phyloP scores from a whole-genome alignment of 768 basidiomycete genomes.

The Favolaschia claudopus region DNA sequence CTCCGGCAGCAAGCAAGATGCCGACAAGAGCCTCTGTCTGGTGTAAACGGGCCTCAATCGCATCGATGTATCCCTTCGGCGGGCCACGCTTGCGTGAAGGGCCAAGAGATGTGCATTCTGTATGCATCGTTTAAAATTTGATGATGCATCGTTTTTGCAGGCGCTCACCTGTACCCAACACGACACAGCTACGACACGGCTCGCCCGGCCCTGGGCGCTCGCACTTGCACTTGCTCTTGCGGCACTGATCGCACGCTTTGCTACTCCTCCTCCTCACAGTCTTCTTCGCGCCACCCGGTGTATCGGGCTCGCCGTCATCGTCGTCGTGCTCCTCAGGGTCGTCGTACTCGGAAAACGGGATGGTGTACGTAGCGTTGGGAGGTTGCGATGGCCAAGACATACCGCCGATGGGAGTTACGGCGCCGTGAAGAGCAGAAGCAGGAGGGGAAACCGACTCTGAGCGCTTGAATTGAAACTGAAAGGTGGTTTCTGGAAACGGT shows the following conservation, averaged over 20 bases:
- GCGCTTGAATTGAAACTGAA: too few species aligned
- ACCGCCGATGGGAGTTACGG: too few species aligned
- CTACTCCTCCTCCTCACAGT: conserved; percentile 75
- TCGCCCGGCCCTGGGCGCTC: conserved; percentile 68
- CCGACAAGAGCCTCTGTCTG: conserved; percentile 91
- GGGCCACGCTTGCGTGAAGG: conserved; percentile 86
- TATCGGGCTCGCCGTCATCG: neutral
- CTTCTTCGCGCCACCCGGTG: conserved; percentile 44
- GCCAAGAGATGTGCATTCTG: conserved; percentile 81
- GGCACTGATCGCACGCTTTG: conserved; percentile 92
- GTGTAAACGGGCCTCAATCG: conserved; percentile 89
- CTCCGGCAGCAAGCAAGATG: conserved; percentile 68
- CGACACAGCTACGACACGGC: conserved; percentile 79
- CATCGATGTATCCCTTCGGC: conserved; percentile 95
- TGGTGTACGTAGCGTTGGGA: too few species aligned
- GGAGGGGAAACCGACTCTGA: too few species aligned
- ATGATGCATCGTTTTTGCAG: too few species aligned
- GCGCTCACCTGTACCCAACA: conserved; percentile 71
- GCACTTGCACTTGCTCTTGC: conserved; percentile 91
- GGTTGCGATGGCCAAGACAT: too few species aligned
- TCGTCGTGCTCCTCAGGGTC: conserved; percentile 6
- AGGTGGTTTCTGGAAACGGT: too few species aligned
- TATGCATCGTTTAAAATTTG: too few species aligned
- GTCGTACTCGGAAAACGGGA: neutral
- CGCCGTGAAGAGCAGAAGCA: too few species aligned